Evolutionary conservation across 177 flowering plant species (phyloP).

Genomic region (Vitis hybrid): DNA sequence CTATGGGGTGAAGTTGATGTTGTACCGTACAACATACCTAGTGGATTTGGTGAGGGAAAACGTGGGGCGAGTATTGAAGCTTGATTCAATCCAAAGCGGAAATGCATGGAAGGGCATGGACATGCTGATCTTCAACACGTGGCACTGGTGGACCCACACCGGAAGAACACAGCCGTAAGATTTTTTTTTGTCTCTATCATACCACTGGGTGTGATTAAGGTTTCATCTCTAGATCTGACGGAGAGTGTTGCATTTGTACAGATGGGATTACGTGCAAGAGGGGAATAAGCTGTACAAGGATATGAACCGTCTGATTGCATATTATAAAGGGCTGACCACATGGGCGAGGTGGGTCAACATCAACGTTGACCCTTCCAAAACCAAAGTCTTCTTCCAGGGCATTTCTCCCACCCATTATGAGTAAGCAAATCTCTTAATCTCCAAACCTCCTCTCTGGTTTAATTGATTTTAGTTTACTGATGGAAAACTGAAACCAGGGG

Average conservation of each 20-base stretch:
- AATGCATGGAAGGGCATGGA: slow-evolving; percentile 73
- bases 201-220: too few species aligned
- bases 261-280: slow-evolving; percentile 71
- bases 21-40: slow-evolving; percentile 54
- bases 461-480: background rate
- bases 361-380: slow-evolving; percentile 57
- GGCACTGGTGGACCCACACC: slow-evolving; percentile 97
- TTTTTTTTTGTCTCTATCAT: background rate
- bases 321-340: slow-evolving; percentile 72
- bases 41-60: slow-evolving; percentile 60
- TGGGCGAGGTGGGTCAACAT: slow-evolving; percentile 80
- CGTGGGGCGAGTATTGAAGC: slow-evolving; percentile 51
- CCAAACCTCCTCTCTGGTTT: too few species aligned
- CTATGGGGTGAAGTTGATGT: slow-evolving; percentile 48
- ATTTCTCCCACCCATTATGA: slow-evolving; percentile 73
- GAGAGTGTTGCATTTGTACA: slow-evolving; percentile 22
- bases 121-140: slow-evolving; percentile 71
- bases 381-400: slow-evolving; percentile 77
- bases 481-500: slow-evolving; percentile 42
- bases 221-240: background rate
- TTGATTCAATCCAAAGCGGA: slow-evolving; percentile 64
- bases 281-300: slow-evolving; percentile 51
- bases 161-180: slow-evolving; percentile 67
- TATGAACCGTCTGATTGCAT: slow-evolving; percentile 77
- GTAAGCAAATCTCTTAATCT: slow-evolving; percentile 37